A percentile compares a stretch with the other conserved stretches of the same genome.
These are phyloP conservation scores for Globisporangium camurandrum DNA, from an alignment of 352 stramenopile species.

Conservation along the genomic window DNA sequence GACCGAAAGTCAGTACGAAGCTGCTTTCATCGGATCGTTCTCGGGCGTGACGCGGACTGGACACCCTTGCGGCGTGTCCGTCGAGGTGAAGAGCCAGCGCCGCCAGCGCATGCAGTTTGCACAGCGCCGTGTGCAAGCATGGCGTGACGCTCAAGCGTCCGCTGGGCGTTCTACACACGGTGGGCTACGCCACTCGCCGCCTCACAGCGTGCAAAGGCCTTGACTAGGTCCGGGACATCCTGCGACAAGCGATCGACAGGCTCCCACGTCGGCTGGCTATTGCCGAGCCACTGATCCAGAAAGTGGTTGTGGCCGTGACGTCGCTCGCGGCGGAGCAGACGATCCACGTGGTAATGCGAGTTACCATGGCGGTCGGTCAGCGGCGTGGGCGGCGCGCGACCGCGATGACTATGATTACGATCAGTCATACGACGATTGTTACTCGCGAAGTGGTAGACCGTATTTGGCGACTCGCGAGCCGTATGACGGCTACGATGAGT, in stretches of 20 bases:
- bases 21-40: background rate
- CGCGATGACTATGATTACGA: no score
- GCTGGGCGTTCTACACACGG: no score
- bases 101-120: conserved; percentile 8
- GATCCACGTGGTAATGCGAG: background rate
- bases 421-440: no score
- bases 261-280: background rate
- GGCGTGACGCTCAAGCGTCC: no score
- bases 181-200: background rate
- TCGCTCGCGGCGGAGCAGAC: background rate
- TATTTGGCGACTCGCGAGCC: no score
- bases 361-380: background rate
- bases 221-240: background rate
- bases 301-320: background rate
- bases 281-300: background rate
- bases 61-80: background rate
- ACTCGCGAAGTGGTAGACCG: no score
- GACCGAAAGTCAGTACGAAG: background rate
- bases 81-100: background rate
- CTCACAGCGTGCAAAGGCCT: background rate
- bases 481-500: no score
- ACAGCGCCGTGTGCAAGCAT: background rate
- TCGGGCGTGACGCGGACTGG: background rate
- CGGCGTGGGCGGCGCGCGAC: no score
- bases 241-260: background rate